Evolutionary conservation across 345 rosid genomes (phyloP), one percentile per base, ranked within the genome.

Genomic region (Citrus inodora): DNA sequence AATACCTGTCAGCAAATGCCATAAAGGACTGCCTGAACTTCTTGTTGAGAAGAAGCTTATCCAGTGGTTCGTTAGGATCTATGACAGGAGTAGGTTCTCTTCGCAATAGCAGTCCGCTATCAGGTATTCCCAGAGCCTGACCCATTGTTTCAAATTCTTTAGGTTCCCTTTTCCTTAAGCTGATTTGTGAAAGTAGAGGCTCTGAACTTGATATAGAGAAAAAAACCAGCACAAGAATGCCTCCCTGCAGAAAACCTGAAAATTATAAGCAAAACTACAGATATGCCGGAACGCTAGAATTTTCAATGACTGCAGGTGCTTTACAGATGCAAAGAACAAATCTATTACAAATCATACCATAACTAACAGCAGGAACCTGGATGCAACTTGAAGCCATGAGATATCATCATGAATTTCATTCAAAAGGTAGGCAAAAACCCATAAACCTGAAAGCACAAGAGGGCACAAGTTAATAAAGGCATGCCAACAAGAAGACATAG

Each of bases 1-100:
- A 80, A 75, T 70, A 94, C 98, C 98, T 95, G 83, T 92, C 97
- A 2, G 98, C 98, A 37, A 95, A 95, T 53, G 88, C 97, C 94
- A 92, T 89, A 86, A 95, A 90, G 9, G 98, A 95, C 58, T 88
- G 87, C 17, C 94, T 94, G 65, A 95, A 95, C 75, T 78, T 89
- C 89, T 86, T 92, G 80, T 90, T 84, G 21, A 64, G 82, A 79
- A 95, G 98, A 85, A 95, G 97, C 89, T 93, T 90, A 82, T 92
- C 95, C 19, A 95, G 87, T 63, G 98, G 92, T 61, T 95, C 94
- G 13, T 81, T 86, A 70, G 90, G 94, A 82, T 90, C 87, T 65
- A 90, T 70, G 53, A 79, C 82, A 40, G 73, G 82, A 80, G 80
- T 76, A 19, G 85, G 85, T 73, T 93, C 95, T 77, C 82, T 85